Evolutionary conservation across 1,284 basidiomycete genomes (phyloP), one percentile per base, ranked within the genome.

Genomic region (Pisolithus thermaeus): DNA sequence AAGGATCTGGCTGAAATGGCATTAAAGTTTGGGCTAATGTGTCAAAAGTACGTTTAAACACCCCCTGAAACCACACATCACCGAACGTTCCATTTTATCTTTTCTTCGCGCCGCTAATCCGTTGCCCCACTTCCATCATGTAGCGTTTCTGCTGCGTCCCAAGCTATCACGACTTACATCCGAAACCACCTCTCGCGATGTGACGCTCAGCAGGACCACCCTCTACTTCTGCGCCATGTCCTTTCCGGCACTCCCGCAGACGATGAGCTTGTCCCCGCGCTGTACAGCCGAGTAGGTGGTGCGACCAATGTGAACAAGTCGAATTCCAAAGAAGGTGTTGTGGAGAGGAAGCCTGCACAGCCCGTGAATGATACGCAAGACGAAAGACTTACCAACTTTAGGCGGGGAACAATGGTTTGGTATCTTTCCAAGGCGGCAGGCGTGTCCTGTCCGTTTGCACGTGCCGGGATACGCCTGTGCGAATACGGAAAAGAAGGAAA

Each of bases 91-190:
- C 47, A 38, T 53, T 52, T 48, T 52, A 9, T 27, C 22, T 8
- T 46, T 47, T 27, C 58, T 46, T 60, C 47, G 53, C 59, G 43
- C 55, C 54, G 56, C 48, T 61, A 55, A 45, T 11, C 22, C 36
- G 1, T 48, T 22, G 20, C 32, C 48, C 48, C 22, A 43, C 51
- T 51, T 25, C 53, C 40, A 51, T 47, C 56, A 18, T 63, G 7
- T 27, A 89, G 86, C 64, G 74, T 78, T 48, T 87, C 84, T 46
- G 86, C 86, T 48, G 86, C 87, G 12, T 80, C 81, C 40, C 86
- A 89, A 65, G 84, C 87, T 16, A 87, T 89, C 62, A 87, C 85
- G 4, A 86, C 84, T 18, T 89, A 86, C 65, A 83, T 89, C 58
- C 81, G 87, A 49, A 75, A 75, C 53, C 87, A 89, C 61, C 74